Percentiles rank a stretch among this genome's conserved stretches.
phyloP scores from a whole-genome alignment of 441 rosid genomes.

The Manihot esculenta region DNA sequence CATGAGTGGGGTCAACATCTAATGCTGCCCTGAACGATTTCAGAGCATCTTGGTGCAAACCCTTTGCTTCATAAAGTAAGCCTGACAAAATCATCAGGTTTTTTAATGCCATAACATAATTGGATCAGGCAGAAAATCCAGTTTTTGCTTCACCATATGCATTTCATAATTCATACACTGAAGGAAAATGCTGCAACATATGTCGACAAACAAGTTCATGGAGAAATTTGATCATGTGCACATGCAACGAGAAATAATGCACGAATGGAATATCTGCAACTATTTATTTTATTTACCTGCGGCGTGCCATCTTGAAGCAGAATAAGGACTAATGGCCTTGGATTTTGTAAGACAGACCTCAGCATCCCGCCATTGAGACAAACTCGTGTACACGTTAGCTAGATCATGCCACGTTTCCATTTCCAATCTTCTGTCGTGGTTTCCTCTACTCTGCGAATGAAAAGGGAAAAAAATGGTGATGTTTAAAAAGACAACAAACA shows the following conservation, averaged over 20 bases:
- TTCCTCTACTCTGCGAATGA: slow-evolving; percentile 42
- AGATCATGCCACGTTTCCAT: slow-evolving; percentile 88
- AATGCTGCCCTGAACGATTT: slow-evolving; percentile 55
- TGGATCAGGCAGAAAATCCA: background rate
- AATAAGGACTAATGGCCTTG: slow-evolving; percentile 55
- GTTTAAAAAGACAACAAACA: too few relatives aligned
- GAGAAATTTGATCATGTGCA: background rate
- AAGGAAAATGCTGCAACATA: background rate
- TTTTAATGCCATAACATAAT: background rate
- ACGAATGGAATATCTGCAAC: background rate
- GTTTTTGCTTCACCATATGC: background rate
- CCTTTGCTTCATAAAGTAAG: slow-evolving; percentile 59
- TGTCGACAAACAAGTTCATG: background rate
- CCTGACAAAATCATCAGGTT: slow-evolving; percentile 41
- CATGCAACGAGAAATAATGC: background rate
- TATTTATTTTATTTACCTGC: slow-evolving; percentile 58
- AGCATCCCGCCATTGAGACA: slow-evolving; percentile 85
- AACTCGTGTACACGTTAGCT: slow-evolving; percentile 63
- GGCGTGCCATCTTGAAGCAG: slow-evolving; percentile 63
- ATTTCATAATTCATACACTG: too few relatives aligned
- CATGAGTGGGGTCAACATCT: slow-evolving; percentile 61
- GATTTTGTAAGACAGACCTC: slow-evolving; percentile 89
- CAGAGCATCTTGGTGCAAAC: slow-evolving; percentile 61
- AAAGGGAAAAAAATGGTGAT: background rate
- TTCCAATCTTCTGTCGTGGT: slow-evolving; percentile 54